A percentile compares a stretch with the other conserved stretches of the same genome.
phyloP scores from a whole-genome alignment of 148 eudicot genomes.

The Silene conica region DNA sequence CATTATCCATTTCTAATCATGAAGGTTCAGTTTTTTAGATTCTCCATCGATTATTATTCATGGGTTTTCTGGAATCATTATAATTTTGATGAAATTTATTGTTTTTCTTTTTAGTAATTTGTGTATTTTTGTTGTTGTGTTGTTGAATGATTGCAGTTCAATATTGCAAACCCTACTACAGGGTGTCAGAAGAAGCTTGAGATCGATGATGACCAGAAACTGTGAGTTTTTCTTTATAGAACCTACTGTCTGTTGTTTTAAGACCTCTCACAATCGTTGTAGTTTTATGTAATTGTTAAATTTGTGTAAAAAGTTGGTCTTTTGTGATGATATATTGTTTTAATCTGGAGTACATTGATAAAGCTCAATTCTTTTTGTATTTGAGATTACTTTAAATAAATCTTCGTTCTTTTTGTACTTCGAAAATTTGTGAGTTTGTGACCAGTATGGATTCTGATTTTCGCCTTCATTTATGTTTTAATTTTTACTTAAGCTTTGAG shows the following conservation, averaged over 20 bases:
- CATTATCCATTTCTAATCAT: neutral
- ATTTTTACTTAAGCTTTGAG: neutral
- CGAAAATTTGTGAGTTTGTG: too few relatives aligned
- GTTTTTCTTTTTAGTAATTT: neutral
- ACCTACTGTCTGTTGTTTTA: neutral
- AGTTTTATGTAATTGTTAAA: neutral
- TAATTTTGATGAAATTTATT: neutral
- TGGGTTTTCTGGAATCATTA: neutral
- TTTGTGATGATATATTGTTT: neutral
- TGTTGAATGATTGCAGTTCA: conserved; percentile 41
- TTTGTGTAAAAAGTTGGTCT: neutral
- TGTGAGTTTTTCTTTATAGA: conserved; percentile 33
- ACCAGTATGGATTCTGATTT: too few relatives aligned
- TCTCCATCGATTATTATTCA: neutral
- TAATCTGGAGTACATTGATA: too few relatives aligned
- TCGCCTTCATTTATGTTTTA: too few relatives aligned
- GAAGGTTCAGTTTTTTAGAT: neutral
- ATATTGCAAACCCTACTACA: conserved; percentile 82
- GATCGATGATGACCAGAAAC: conserved; percentile 84
- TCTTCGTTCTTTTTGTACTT: too few relatives aligned
- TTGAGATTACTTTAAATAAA: too few relatives aligned
- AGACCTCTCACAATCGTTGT: too few relatives aligned
- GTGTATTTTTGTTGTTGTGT: neutral
- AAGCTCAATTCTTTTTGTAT: too few relatives aligned
- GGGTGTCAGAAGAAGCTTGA: conserved; percentile 96